A percentile compares a stretch with the other conserved stretches of the same genome.
phyloP scores from a whole-genome alignment of 306 rosid species.

The Calophaca sinica region DNA sequence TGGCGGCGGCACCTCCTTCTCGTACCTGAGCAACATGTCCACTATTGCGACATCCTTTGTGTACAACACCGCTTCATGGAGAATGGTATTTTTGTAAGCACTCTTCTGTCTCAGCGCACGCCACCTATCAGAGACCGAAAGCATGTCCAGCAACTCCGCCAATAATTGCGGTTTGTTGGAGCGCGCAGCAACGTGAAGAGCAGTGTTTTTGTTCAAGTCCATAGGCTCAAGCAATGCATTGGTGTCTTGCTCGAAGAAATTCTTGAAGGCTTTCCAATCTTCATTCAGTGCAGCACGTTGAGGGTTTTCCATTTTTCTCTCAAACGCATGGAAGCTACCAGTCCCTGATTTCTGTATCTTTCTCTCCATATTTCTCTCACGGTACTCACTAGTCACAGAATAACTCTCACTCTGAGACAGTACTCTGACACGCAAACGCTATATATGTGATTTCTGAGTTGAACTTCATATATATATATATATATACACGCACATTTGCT shows the following conservation, averaged over 20 bases:
- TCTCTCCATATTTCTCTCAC: background rate
- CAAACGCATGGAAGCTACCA: background rate
- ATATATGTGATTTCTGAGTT: too few species aligned
- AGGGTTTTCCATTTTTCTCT: background rate
- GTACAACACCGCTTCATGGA: background rate
- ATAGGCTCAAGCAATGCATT: background rate
- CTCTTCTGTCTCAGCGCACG: background rate
- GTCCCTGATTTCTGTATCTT: background rate
- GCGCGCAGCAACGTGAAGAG: background rate
- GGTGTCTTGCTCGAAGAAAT: background rate
- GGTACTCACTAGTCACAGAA: background rate
- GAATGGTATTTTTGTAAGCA: background rate
- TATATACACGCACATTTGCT: too few species aligned
- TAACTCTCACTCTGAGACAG: too few species aligned
- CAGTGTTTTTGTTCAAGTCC: conserved; percentile 3
- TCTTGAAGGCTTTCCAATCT: conserved; percentile 26
- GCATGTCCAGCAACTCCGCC: conserved; percentile 3
- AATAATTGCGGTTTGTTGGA: background rate
- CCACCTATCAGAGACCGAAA: background rate
- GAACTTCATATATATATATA: too few species aligned
- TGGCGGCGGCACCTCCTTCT: background rate
- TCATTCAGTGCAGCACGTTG: background rate
- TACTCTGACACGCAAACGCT: too few species aligned
- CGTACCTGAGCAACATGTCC: background rate
- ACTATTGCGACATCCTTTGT: background rate